Base-by-base conservation (phyloP, 345 rosid genomes). In the rapeseed (Brassica napus) region DNA sequence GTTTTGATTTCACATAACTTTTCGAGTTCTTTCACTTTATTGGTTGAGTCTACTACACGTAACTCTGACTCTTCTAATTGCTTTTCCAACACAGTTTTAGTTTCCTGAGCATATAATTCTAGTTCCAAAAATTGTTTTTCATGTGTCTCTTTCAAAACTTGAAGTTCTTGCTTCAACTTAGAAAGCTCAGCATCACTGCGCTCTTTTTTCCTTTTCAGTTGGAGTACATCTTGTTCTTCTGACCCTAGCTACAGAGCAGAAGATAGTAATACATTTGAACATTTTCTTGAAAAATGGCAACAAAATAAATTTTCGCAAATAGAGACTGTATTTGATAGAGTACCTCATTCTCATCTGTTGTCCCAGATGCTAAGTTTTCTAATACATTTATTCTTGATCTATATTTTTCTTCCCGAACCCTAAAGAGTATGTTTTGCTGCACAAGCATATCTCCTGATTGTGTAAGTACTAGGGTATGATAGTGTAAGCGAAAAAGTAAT, bases 311-410 rank as follows among this genome's bases (percentile, higher is more conserved):
- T 8, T 35, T 2, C 42, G 15, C 42, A 35, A 55, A 35, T 7
- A 54, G 37, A 34, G 24, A 37, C 52, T 14, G 70, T 26, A 69
- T 23, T 31, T 39, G 47, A 74, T 70, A 12, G 72, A 76, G 28
- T 77, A 94, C 98, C 96, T 86, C 87, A 65, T 86, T 85, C 79
- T 92, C 98, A 78, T 87, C 91, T 63, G 82, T 59, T 37, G 86
- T 79, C 52, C 96, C 97, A 69, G 84, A 81, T 63, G 81, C 88
- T 65, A 92, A 84, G 66, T 93, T 86, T 82, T 92, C 97, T 62
- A 92, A 86, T 5, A 83, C 88, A 74, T 81, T 87, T 55, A 88
- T 81, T 82, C 84, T 89, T 65, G 91, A 86, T 66, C 82, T 92
- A 81, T 77, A 90, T 84, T 88, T 94, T 73, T 86, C 94, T 57